phyloP scores from a whole-genome alignment of 1,139 yeast genomes.

The Sugiyamaella pinicola region DNA sequence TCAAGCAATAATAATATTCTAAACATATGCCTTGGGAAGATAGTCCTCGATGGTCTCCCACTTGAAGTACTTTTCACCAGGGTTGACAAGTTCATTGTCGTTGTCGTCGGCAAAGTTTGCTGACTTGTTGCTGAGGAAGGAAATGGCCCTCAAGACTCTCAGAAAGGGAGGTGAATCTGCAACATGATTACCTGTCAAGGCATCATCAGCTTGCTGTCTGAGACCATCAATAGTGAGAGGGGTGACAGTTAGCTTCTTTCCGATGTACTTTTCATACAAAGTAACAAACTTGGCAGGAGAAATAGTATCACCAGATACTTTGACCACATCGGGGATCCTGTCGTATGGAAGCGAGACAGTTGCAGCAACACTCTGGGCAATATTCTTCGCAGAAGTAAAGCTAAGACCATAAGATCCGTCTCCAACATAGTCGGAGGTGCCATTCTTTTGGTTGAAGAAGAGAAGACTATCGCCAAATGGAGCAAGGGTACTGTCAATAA shows the following conservation, averaged over 20 bases:
- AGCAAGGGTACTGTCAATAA: conserved; percentile 41
- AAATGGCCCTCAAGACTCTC: conserved; percentile 38
- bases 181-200: conserved; percentile 13
- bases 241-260: conserved; percentile 43
- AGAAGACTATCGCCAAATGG: conserved; percentile 16
- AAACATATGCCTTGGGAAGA: conserved; percentile 2
- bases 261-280: conserved; percentile 49
- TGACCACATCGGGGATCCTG: conserved; percentile 50
- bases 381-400: conserved; percentile 48
- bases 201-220: conserved; percentile 41
- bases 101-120: conserved; percentile 38
- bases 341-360: conserved; percentile 45
- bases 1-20: not conserved
- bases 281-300: conserved; percentile 47
- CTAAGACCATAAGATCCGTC: conserved; percentile 39
- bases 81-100: conserved; percentile 58
- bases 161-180: conserved; percentile 26
- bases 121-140: conserved; percentile 29
- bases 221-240: conserved; percentile 34
- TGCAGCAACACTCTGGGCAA: conserved; percentile 54
- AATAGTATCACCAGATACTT: conserved; percentile 48
- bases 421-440: conserved; percentile 46
- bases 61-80: conserved; percentile 50
- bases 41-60: conserved; percentile 45
- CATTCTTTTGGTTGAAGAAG: conserved; percentile 12